These are phyloP conservation scores for Candolleomyces eurysporus DNA, from an alignment of 768 basidiomycete genomes.

Conservation along the genomic window DNA sequence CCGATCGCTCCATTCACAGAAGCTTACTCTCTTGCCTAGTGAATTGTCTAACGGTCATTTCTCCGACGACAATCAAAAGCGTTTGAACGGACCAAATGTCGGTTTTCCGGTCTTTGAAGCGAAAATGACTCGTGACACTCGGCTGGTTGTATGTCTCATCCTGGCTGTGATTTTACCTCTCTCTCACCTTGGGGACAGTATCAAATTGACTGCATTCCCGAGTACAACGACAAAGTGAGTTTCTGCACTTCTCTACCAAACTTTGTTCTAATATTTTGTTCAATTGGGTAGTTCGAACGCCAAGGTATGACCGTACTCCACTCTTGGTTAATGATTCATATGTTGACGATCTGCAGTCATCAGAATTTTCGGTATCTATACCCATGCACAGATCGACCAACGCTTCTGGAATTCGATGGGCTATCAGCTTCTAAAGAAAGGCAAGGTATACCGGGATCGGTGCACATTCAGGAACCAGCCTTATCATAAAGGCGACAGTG, in stretches of 20 bases:
- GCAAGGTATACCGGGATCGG: conserved; percentile 46
- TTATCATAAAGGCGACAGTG: conserved; percentile 28
- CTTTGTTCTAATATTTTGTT: too few relatives aligned
- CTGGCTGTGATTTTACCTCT: neutral
- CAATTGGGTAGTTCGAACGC: conserved; percentile 21
- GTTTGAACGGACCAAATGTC: conserved; percentile 40
- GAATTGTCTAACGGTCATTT: conserved; percentile 71
- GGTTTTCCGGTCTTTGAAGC: conserved; percentile 67
- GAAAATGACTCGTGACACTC: conserved; percentile 54
- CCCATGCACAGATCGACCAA: conserved; percentile 36
- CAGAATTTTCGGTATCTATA: conserved; percentile 39
- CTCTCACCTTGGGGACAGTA: conserved; percentile 30
- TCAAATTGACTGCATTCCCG: conserved; percentile 45
- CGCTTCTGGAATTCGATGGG: conserved; percentile 39
- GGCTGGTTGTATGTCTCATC: conserved; percentile 42
- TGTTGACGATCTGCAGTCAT: conserved; percentile 21
- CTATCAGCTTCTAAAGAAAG: conserved; percentile 34
- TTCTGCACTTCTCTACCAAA: neutral
- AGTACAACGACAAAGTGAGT: conserved; percentile 27
- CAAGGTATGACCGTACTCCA: conserved; percentile 21
- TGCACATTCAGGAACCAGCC: conserved; percentile 48
- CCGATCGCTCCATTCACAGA: neutral
- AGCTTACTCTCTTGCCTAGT: conserved; percentile 28
- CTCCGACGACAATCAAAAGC: conserved; percentile 66
- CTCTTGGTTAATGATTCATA: neutral